Evolutionary conservation across 352 stramenopile species (phyloP).

Genomic region (Globisporangium orthogonon): DNA sequence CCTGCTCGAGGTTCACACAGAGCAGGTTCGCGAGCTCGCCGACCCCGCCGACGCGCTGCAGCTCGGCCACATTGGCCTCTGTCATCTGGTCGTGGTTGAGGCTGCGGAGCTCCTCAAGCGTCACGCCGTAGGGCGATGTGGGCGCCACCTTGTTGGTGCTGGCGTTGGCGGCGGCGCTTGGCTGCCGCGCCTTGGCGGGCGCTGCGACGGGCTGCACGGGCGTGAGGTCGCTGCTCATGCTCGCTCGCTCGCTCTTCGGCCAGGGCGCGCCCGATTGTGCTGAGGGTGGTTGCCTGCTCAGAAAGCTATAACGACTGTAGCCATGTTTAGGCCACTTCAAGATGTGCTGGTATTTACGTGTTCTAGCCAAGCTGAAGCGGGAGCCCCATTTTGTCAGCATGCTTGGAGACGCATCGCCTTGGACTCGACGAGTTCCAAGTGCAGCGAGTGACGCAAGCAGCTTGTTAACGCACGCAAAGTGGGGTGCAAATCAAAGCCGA

Average conservation of each 20-base stretch:
- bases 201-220: constrained; percentile 28
- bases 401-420: too few relatives aligned
- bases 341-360: too few relatives aligned
- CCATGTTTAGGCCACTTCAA: too few relatives aligned
- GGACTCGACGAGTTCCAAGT: too few relatives aligned
- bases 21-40: constrained; percentile 43
- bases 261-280: too few relatives aligned
- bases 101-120: constrained; percentile 52
- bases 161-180: constrained; percentile 11
- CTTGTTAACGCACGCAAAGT: too few relatives aligned
- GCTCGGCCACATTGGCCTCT: constrained; percentile 54
- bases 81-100: constrained; percentile 83
- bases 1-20: constrained; percentile 65
- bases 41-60: constrained; percentile 56
- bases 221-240: constrained; percentile 29
- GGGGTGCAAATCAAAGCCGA: too few relatives aligned
- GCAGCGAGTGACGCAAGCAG: too few relatives aligned
- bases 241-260: not conserved
- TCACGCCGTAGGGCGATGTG: constrained; percentile 65
- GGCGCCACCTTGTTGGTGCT: constrained; percentile 61
- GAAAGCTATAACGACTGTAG: too few relatives aligned
- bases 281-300: too few relatives aligned
- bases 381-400: too few relatives aligned
- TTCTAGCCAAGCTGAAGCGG: too few relatives aligned
- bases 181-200: constrained; percentile 18